Evolutionary conservation across 1,284 basidiomycete genomes (phyloP).

Genomic region (Cryptococcus deneoformans): DNA sequence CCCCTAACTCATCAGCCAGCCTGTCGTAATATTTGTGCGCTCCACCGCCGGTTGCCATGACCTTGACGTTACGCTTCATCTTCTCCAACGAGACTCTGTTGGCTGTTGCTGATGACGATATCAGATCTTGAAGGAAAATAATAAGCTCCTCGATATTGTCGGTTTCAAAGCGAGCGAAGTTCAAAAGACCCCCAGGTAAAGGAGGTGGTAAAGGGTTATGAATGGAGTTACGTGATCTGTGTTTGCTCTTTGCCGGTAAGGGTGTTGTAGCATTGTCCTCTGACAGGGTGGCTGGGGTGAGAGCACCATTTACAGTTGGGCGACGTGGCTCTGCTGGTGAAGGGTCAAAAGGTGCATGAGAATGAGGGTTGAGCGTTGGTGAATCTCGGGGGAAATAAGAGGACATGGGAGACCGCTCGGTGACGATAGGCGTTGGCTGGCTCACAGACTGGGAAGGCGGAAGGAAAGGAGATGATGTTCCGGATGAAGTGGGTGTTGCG

Average conservation of each 20-base stretch:
- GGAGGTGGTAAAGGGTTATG: constrained; percentile 63
- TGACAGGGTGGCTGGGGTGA: constrained; percentile 63
- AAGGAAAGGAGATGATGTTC: constrained; percentile 40
- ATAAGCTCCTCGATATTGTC: constrained; percentile 82
- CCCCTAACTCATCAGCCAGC: constrained; percentile 72
- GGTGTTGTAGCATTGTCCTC: constrained; percentile 1
- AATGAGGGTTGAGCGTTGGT: constrained; percentile 22
- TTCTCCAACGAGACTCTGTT: constrained; percentile 85
- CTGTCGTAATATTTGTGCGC: constrained; percentile 91
- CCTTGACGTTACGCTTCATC: constrained; percentile 91
- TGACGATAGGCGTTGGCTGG: constrained; percentile 9
- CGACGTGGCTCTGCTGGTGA: constrained; percentile 49
- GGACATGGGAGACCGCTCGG: constrained; percentile 11
- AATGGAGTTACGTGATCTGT: constrained; percentile 1
- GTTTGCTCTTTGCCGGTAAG: constrained; percentile 1
- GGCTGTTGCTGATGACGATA: constrained; percentile 78
- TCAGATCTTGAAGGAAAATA: constrained; percentile 81
- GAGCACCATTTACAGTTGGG: constrained; percentile 62
- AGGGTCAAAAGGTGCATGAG: constrained; percentile 26
- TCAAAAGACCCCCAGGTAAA: constrained; percentile 93
- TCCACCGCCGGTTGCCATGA: constrained; percentile 97
- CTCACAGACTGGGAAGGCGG: constrained; percentile 38
- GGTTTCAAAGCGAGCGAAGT: constrained; percentile 98
- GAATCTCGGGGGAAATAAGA: constrained; percentile 8
- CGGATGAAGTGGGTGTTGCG: constrained; percentile 40